These are phyloP conservation scores for Dactylis glomerata DNA, from an alignment of 176 grass and related monocot genomes.

Conservation along the genomic window DNA sequence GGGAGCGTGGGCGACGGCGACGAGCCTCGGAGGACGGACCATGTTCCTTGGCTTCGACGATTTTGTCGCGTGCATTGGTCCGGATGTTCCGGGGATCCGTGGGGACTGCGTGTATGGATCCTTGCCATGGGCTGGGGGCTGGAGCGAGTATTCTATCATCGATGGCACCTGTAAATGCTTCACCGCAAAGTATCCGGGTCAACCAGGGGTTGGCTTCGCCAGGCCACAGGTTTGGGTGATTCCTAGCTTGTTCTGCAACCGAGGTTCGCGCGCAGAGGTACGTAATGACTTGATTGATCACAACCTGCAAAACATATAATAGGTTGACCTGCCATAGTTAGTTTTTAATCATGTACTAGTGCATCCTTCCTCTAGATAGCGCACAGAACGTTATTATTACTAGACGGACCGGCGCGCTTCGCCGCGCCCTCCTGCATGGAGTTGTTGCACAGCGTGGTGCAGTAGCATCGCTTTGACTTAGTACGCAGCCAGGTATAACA, in stretches of 20 bases:
- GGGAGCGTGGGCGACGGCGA: constrained; percentile 20
- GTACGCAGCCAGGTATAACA: too few relatives aligned
- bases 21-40: constrained; percentile 31
- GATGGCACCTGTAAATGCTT: constrained; percentile 18
- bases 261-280: background rate
- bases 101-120: constrained; percentile 48
- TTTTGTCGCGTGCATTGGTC: constrained; percentile 36
- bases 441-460: too few relatives aligned
- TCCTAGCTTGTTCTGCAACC: constrained; percentile 39
- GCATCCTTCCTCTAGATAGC: background rate
- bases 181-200: constrained; percentile 20
- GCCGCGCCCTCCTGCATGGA: too few relatives aligned
- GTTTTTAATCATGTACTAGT: too few relatives aligned
- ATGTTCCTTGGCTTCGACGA: constrained; percentile 35
- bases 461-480: too few relatives aligned
- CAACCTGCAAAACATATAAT: background rate
- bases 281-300: background rate
- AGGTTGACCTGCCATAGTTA: background rate
- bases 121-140: constrained; percentile 2
- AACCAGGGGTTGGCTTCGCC: background rate
- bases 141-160: constrained; percentile 41
- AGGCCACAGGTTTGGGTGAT: constrained; percentile 44
- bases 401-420: too few relatives aligned
- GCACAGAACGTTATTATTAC: too few relatives aligned
- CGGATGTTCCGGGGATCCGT: constrained; percentile 21